Percentiles rank a stretch among this genome's conserved stretches.
Conservation (phyloP, 2,329 filamentous ascomycete genomes). For the Fusarium sp. region DNA sequence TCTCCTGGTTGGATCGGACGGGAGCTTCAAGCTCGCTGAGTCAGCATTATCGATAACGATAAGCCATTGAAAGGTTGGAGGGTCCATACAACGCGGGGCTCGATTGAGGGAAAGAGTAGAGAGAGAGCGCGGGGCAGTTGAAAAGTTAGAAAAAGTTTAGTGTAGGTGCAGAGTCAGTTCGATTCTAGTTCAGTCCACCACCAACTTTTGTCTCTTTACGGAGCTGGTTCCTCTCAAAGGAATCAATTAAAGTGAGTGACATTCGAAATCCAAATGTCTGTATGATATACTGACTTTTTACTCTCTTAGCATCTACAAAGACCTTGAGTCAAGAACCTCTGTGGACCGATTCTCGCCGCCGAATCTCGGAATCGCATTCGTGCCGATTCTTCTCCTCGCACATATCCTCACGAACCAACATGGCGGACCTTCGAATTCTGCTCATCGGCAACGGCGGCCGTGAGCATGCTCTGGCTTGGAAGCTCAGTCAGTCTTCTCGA, state of each 20-base stretch:
- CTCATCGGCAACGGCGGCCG: slow-evolving; percentile 93
- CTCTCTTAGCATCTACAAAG: slow-evolving; percentile 9
- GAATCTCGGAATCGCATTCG: slow-evolving; percentile 31
- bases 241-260: slow-evolving; percentile 22
- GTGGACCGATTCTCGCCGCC: slow-evolving; percentile 20
- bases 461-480: slow-evolving; percentile 96
- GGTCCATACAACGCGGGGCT: slow-evolving; percentile 11
- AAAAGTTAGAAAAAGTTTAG: slow-evolving; percentile 30
- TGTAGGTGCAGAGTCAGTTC: slow-evolving; percentile 15
- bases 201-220: slow-evolving; percentile 22
- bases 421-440: slow-evolving; percentile 71
- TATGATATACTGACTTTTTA: background rate
- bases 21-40: slow-evolving; percentile 6
- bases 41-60: slow-evolving; percentile 13
- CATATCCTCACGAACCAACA: slow-evolving; percentile 21
- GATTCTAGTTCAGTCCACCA: slow-evolving; percentile 1
- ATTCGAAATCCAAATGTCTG: background rate
- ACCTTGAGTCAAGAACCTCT: background rate
- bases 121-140: slow-evolving; percentile 19
- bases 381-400: slow-evolving; percentile 15
- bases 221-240: slow-evolving; percentile 36
- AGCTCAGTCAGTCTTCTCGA: slow-evolving; percentile 81
- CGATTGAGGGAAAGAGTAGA: background rate
- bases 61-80: background rate
- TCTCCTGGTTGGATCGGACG: background rate